These are phyloP conservation scores for Sparassis latifolia DNA, from an alignment of 1,284 basidiomycete species.

Conservation along the genomic window DNA sequence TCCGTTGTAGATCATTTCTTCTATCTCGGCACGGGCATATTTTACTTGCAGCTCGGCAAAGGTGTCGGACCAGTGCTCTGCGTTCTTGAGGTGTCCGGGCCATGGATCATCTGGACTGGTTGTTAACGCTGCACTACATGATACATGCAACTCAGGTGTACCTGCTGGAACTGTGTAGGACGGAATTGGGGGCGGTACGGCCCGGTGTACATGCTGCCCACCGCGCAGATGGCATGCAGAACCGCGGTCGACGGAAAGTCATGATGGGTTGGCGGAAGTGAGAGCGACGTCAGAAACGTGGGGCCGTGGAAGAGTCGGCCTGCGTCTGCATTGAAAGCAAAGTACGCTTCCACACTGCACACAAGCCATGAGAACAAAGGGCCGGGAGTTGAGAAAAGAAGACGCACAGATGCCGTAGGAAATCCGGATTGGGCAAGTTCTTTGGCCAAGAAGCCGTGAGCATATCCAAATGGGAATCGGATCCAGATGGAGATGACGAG, in stretches of 20 bases:
- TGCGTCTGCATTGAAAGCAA: conserved; percentile 65
- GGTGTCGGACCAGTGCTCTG: conserved; percentile 40
- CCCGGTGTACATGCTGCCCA: conserved; percentile 61
- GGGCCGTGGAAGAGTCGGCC: conserved; percentile 56
- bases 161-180: no score
- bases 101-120: conserved; percentile 42
- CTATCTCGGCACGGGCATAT: conserved; percentile 45
- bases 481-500: background rate
- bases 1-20: conserved; percentile 42
- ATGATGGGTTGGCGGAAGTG: conserved; percentile 56
- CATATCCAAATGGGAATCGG: conserved; percentile 11
- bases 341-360: conserved; percentile 62
- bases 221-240: conserved; percentile 72
- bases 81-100: conserved; percentile 35
- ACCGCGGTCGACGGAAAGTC: conserved; percentile 62
- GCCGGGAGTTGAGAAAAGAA: background rate
- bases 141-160: background rate
- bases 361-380: background rate
- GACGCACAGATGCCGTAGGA: conserved; percentile 58
- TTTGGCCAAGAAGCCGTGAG: conserved; percentile 58
- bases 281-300: conserved; percentile 59
- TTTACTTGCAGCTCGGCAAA: conserved; percentile 66
- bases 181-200: conserved; percentile 33
- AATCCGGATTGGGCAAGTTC: conserved; percentile 50
- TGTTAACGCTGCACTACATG: background rate